These are phyloP conservation scores for Salix koriyanagi DNA, from an alignment of 345 rosid species.

Conservation along the genomic window DNA sequence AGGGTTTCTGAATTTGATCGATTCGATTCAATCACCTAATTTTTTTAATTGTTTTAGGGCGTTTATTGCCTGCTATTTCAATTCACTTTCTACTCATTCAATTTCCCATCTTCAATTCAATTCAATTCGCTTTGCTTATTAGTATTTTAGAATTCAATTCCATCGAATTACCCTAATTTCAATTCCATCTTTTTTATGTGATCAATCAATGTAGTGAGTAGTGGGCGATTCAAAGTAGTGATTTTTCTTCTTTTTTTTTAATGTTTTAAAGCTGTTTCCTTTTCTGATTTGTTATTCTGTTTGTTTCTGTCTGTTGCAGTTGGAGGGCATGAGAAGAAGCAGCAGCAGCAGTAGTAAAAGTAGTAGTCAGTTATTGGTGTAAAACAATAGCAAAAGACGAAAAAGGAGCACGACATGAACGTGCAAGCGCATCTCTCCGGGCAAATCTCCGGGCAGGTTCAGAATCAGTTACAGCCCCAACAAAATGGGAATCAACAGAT, in stretches of 20 bases:
- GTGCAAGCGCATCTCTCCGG: conserved; percentile 63
- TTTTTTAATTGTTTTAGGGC: not conserved
- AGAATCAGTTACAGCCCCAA: conserved; percentile 51
- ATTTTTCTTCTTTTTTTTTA: not conserved
- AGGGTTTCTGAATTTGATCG: conserved; percentile 1
- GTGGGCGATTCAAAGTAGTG: not conserved
- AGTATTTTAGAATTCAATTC: too few species aligned
- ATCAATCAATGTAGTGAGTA: not conserved
- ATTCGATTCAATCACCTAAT: not conserved
- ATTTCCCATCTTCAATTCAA: not conserved
- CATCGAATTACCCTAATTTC: not conserved
- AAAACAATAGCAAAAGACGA: not conserved
- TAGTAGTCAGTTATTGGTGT: conserved; percentile 1
- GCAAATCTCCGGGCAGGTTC: conserved; percentile 54
- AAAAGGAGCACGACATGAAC: conserved; percentile 39
- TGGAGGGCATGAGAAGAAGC: not conserved
- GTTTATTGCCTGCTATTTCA: not conserved
- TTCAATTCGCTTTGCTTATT: not conserved
- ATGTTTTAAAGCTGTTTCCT: not conserved
- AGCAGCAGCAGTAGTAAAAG: conserved; percentile 15
- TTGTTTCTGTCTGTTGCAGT: conserved; percentile 1
- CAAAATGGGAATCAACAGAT: conserved; percentile 62
- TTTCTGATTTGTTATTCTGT: not conserved
- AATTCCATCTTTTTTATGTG: not conserved
- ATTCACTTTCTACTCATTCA: not conserved